Conservation (phyloP, 352 stramenopile genomes). For the Globisporangium abappressorium region DNA sequence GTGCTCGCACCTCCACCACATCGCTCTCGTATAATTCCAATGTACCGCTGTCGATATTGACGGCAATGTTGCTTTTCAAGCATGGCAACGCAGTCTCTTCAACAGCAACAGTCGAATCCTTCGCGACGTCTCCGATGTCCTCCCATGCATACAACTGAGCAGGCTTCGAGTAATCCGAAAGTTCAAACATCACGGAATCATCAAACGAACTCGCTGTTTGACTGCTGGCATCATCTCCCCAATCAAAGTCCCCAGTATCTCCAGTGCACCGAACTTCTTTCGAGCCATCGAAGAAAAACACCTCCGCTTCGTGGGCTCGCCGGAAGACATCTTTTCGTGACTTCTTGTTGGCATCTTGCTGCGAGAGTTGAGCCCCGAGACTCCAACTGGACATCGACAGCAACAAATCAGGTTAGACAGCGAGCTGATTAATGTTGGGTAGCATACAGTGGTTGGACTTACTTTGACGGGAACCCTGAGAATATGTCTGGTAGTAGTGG, state of each 20-base stretch:
- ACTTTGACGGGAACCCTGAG: conserved; percentile 8
- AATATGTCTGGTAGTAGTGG: conserved; percentile 13
- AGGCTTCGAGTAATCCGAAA: conserved; percentile 1
- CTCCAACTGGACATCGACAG: not conserved
- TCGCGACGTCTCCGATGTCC: conserved; percentile 31
- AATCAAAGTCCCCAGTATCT: not conserved
- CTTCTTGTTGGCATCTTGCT: not conserved
- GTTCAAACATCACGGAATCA: not conserved
- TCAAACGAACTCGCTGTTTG: conserved; percentile 18
- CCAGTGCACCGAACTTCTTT: conserved; percentile 21
- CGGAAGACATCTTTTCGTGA: not conserved
- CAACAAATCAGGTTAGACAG: not conserved
- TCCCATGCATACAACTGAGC: conserved; percentile 35
- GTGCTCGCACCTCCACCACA: conserved; percentile 45
- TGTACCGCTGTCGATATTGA: conserved; percentile 1
- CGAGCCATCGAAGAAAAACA: conserved; percentile 42
- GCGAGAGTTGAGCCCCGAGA: not conserved
- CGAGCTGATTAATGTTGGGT: not conserved
- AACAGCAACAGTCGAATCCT: not conserved
- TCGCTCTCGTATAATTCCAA: conserved; percentile 58
- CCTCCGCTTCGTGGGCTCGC: conserved; percentile 19
- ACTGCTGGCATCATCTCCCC: conserved; percentile 18
- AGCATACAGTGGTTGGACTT: not conserved
- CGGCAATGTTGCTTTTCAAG: conserved; percentile 15
- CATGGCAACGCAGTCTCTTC: conserved; percentile 19